Evolutionary conservation across 2,329 filamentous ascomycete genomes (phyloP).

Genomic region (Botryosphaeria dothidea): DNA sequence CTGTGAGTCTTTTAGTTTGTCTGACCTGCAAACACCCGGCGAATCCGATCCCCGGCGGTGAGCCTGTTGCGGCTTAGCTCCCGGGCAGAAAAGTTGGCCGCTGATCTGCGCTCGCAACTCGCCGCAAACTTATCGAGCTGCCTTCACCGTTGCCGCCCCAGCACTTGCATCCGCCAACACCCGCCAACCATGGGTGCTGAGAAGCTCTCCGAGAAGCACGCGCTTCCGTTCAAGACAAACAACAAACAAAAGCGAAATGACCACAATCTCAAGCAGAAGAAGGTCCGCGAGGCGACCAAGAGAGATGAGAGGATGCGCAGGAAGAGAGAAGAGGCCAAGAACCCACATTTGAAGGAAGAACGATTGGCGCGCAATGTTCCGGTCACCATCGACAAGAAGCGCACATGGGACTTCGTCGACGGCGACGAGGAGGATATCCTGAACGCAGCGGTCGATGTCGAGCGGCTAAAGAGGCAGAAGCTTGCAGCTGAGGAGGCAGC

Average conservation of each 20-base stretch:
- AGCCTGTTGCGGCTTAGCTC: constrained; percentile 1
- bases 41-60: constrained; percentile 6
- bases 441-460: constrained; percentile 49
- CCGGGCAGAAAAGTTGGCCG: constrained; percentile 16
- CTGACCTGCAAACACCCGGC: constrained; percentile 11
- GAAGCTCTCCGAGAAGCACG: constrained; percentile 47
- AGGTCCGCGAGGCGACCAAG: constrained; percentile 69
- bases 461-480: constrained; percentile 21
- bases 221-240: constrained; percentile 56
- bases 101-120: constrained; percentile 2
- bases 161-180: background rate
- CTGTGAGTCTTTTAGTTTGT: constrained; percentile 8
- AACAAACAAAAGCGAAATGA: constrained; percentile 82
- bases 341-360: constrained; percentile 73
- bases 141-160: background rate
- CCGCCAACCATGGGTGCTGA: constrained; percentile 50
- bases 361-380: constrained; percentile 79
- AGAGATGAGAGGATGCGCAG: constrained; percentile 75
- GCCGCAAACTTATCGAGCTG: background rate
- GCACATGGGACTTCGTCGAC: constrained; percentile 21
- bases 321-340: constrained; percentile 81
- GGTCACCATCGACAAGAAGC: constrained; percentile 77
- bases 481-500: constrained; percentile 19
- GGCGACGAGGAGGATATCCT: constrained; percentile 26
- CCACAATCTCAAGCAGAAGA: constrained; percentile 79